These are phyloP conservation scores for Funneliformis geosporum DNA, from an alignment of 192 early-diverging fungal species.

Conservation along the genomic window DNA sequence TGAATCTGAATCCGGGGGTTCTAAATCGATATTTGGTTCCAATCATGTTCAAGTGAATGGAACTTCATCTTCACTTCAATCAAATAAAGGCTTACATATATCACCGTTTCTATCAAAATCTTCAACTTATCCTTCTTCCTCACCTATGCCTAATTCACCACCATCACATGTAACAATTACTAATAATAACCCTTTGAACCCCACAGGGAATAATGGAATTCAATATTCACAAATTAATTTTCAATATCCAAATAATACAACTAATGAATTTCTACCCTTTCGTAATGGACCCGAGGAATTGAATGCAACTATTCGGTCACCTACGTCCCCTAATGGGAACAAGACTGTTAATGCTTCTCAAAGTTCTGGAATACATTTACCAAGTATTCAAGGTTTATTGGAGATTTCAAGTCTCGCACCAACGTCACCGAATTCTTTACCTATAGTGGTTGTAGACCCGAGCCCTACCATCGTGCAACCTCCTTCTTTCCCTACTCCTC, in stretches of 20 bases:
- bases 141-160: background rate
- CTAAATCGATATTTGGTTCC: background rate
- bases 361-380: conserved; percentile 24
- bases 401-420: background rate
- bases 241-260: background rate
- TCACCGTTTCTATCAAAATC: background rate
- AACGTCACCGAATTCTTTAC: background rate
- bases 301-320: background rate
- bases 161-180: background rate
- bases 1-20: too few species aligned
- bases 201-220: background rate
- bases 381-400: conserved; percentile 25
- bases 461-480: conserved; percentile 3
- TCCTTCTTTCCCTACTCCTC: background rate
- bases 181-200: background rate
- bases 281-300: conserved; percentile 1
- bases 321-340: background rate
- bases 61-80: background rate
- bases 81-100: background rate
- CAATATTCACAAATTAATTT: background rate
- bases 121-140: background rate
- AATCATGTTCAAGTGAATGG: background rate
- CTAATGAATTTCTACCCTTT: background rate
- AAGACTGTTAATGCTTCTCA: background rate
- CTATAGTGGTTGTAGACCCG: background rate